Base-by-base conservation (phyloP, 345 rosid species). In the Kandelia obovata region DNA sequence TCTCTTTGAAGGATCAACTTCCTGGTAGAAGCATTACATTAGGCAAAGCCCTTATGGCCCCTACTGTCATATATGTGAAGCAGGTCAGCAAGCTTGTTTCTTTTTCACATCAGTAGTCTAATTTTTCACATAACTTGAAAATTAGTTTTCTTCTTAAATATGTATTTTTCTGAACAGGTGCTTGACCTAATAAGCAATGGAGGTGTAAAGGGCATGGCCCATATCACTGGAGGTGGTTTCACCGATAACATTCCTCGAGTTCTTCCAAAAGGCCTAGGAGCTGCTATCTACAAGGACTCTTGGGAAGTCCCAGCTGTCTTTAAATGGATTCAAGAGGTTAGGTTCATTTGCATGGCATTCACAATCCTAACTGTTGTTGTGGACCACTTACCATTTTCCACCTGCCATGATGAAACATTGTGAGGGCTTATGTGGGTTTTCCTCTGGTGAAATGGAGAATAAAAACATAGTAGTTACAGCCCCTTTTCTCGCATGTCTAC, bases 31-130 rank as follows among this genome's bases (percentile, higher is more conserved):
- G 76, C 37, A 55, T 62, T 56, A 81, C 88, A 1, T 75, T 92
- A 65, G 99, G 96, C 26, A 89, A 92, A 76, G 97, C 96, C 66
- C 75, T 95, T 68, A 90, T 92, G 89, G 99, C 97, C 55, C 99
- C 98, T 30, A 95, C 99, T 57, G 84, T 82, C 39, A 89, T 92
- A 61, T 92, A 92, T 61, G 98, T 90, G 55, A 92, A 89, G 71
- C 96, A 92, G 98, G 99, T 94, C 37, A 19, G 37, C 64, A 63
- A 55, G 26, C 53, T 71, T 62, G 20, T 72, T 32, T 68, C 37
- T 55, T 28, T 37, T 56, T 52, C 55, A 21, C 47, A 3, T 67
- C 64, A 39, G 39, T 43, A 4, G 66, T 23, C 35, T 46, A 11
- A 34, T 8, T 1, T 49, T 5, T n/a, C 23, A 11, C 1, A 10